These are phyloP conservation scores for Candida namnaoensis DNA, from an alignment of 805 yeast species.

Conservation along the genomic window DNA sequence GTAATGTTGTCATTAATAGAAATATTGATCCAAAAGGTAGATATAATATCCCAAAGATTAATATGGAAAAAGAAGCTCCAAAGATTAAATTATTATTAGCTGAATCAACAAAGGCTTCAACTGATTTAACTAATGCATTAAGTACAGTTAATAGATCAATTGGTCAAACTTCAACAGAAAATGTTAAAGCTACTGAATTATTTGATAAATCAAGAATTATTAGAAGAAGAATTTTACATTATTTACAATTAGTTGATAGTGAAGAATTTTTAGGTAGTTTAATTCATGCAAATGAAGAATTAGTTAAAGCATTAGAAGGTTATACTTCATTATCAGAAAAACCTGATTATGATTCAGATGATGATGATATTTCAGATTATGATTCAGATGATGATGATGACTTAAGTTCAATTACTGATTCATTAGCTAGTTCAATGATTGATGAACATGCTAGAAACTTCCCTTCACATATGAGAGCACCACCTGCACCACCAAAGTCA, in stretches of 20 bases:
- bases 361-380: conserved; percentile 29
- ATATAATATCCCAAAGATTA: conserved; percentile 59
- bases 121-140: conserved; percentile 56
- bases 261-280: conserved; percentile 87
- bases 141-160: conserved; percentile 30
- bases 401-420: conserved; percentile 13
- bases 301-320: conserved; percentile 61
- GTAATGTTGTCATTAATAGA: not conserved
- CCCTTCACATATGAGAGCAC: conserved; percentile 9
- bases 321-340: conserved; percentile 53
- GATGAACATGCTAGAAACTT: conserved; percentile 11
- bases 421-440: conserved; percentile 19
- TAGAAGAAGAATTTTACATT: conserved; percentile 71
- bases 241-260: conserved; percentile 74
- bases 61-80: conserved; percentile 65
- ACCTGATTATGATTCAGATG: conserved; percentile 31
- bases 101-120: conserved; percentile 66
- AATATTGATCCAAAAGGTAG: conserved; percentile 30
- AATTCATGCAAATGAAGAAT: conserved; percentile 83
- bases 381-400: conserved; percentile 14
- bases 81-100: conserved; percentile 61
- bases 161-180: conserved; percentile 54
- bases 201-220: conserved; percentile 70
- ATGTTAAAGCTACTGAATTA: conserved; percentile 46
- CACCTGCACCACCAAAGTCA: conserved; percentile 10